Base-by-base conservation (phyloP, 768 basidiomycete genomes). In the Suillus sp. region DNA sequence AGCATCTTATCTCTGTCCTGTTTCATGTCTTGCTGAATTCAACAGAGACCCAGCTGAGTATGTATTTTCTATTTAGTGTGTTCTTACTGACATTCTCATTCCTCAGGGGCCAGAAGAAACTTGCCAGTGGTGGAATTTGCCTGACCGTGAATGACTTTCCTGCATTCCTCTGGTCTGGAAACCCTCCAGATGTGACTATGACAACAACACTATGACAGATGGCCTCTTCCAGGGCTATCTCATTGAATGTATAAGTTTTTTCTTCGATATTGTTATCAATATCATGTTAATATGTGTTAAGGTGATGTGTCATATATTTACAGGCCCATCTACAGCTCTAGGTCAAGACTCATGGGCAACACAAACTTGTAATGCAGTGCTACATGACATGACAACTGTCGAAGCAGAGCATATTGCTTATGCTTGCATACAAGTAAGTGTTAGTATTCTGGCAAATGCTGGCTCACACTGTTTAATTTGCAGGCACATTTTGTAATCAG, bases 401-500 rank as follows among this genome's bases (percentile, higher is more conserved):
- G 47, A 63, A 34, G 47, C 51, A 13, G 22, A n/a, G 0, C 65
- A 66, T 4, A 55, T 67, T 16, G 43, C 65, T 3, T 66, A 64
- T 42, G 34, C 37, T 20, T 42, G 47, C n/a, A 35, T 62, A 43
- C 43, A 57, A 8, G 55, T 62, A 62, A 48, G 62, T 45, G 34
- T 4, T 34, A 0, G 32, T 47, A 8, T 27, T 30, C 3, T 1
- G 30, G 30, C 4, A 30, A 30, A 30, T 30, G 30, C 30, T 30
- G 30, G 30, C 27, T 54, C 1, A 8, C 55, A 20, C 3, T 40
- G 30, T 10, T 10, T 0, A 30, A 27, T 13, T n/a, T 30, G 40
- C 40, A 66, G 67, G 67, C 63, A 32, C 48, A 20, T 16, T 60
- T 59, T 14, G 53, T 14, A 9, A 66, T 68, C 40, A 66, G 61